Conservation (phyloP, 345 rosid genomes). For the Eucalyptus regnans region DNA sequence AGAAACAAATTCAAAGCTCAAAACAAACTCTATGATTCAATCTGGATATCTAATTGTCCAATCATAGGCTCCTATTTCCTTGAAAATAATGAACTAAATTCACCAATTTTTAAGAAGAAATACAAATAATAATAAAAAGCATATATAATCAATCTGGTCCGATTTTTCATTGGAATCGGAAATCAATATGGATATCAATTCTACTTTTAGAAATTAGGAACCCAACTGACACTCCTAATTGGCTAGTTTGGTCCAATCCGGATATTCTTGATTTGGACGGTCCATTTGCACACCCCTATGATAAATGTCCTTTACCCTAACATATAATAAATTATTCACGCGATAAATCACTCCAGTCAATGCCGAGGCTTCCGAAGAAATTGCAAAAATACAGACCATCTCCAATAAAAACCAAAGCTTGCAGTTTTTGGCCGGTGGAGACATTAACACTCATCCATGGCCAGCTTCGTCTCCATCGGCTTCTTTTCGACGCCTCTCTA, state of each 20-base stretch:
- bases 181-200: accelerated
- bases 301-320: background rate
- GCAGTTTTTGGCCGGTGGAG: background rate
- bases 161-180: accelerated
- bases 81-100: too few species aligned
- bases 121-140: too few species aligned
- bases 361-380: background rate
- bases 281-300: background rate
- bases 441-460: background rate
- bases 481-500: background rate
- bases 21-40: too few species aligned
- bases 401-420: background rate
- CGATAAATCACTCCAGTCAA: background rate
- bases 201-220: too few species aligned
- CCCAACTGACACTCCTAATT: accelerated
- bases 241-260: too few species aligned
- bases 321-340: background rate
- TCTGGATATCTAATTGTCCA: too few species aligned
- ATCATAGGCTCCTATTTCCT: too few species aligned
- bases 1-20: too few species aligned
- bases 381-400: background rate
- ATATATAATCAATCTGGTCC: accelerated
- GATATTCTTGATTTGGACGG: too few species aligned
- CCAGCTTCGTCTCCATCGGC: background rate
- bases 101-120: too few species aligned